These are phyloP conservation scores for Xylaria nigripes DNA, from an alignment of 495 filamentous ascomycete species.

Conservation along the genomic window DNA sequence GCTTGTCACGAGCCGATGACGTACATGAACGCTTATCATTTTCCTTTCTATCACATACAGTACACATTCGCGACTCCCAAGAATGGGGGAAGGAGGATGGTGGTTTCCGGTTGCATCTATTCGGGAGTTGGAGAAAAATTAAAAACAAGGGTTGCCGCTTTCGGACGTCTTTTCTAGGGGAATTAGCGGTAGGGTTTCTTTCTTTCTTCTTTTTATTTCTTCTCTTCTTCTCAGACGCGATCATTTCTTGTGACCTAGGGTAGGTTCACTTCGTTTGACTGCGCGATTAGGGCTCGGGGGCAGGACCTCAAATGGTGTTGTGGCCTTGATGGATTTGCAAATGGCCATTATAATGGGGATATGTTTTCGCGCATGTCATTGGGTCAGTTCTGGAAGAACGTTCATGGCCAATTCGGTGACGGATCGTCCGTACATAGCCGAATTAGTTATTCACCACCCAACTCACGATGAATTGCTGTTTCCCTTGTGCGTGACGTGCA, in stretches of 20 bases:
- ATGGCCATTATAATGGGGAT: neutral
- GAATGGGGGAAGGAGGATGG: neutral
- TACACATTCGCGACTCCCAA: neutral
- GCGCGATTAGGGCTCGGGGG: too few relatives aligned
- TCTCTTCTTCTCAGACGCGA: too few relatives aligned
- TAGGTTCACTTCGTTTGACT: too few relatives aligned
- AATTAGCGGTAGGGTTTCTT: neutral
- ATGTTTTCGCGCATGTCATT: neutral
- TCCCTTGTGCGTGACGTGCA: too few relatives aligned
- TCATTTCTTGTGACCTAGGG: neutral
- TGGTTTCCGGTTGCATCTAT: constrained; percentile 2
- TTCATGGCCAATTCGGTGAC: neutral
- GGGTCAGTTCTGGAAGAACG: neutral
- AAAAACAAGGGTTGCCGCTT: neutral
- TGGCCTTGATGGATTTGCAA: neutral
- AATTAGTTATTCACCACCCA: neutral
- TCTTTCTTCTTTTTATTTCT: neutral
- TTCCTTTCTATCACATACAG: neutral
- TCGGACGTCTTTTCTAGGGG: neutral
- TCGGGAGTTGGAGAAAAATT: constrained; percentile 1
- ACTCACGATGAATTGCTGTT: too few relatives aligned
- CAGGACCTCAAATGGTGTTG: neutral
- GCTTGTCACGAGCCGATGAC: neutral
- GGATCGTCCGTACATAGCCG: constrained; percentile 1
- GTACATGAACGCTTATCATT: neutral